These are phyloP conservation scores for Stenogyne calaminthoides DNA, from an alignment of 305 asterid species.

Conservation along the genomic window DNA sequence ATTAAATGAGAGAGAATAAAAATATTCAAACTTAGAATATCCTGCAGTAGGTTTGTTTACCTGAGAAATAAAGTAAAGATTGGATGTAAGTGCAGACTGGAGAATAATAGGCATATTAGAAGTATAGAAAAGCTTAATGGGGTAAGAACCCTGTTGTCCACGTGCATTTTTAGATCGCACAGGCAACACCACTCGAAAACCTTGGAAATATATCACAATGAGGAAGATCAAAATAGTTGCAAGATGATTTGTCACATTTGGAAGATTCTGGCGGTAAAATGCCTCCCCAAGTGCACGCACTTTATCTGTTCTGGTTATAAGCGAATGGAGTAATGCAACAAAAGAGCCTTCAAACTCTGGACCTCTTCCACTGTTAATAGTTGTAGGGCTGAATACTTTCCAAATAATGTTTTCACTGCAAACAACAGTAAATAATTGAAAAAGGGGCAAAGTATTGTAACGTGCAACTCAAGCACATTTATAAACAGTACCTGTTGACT, in stretches of 20 bases:
- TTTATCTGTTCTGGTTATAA: slow-evolving; percentile 56
- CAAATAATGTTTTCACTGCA: slow-evolving; percentile 64
- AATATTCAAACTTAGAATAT: background rate
- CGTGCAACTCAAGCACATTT: too few species aligned
- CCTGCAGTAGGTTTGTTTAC: slow-evolving; percentile 26
- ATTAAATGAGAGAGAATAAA: background rate
- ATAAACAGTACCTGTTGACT: too few species aligned
- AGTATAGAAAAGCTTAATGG: slow-evolving; percentile 63
- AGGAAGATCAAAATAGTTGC: slow-evolving; percentile 62
- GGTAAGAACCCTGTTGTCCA: slow-evolving; percentile 65
- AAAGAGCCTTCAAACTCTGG: slow-evolving; percentile 67
- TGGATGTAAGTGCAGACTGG: slow-evolving; percentile 65
- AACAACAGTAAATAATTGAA: background rate
- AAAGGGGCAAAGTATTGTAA: background rate
- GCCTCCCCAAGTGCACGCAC: slow-evolving; percentile 59
- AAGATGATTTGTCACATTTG: slow-evolving; percentile 61
- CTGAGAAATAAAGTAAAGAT: slow-evolving; percentile 65
- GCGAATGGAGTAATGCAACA: slow-evolving; percentile 57
- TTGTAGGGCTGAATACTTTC: slow-evolving; percentile 63
- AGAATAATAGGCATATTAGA: slow-evolving; percentile 71
- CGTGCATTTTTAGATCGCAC: slow-evolving; percentile 58
- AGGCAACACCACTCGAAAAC: slow-evolving; percentile 65
- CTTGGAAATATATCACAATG: slow-evolving; percentile 62
- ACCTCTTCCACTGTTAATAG: slow-evolving; percentile 62
- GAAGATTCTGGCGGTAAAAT: slow-evolving; percentile 63